These are phyloP conservation scores for Aspergillus heteromorphus DNA, from an alignment of 495 filamentous ascomycete genomes.

Conservation along the genomic window DNA sequence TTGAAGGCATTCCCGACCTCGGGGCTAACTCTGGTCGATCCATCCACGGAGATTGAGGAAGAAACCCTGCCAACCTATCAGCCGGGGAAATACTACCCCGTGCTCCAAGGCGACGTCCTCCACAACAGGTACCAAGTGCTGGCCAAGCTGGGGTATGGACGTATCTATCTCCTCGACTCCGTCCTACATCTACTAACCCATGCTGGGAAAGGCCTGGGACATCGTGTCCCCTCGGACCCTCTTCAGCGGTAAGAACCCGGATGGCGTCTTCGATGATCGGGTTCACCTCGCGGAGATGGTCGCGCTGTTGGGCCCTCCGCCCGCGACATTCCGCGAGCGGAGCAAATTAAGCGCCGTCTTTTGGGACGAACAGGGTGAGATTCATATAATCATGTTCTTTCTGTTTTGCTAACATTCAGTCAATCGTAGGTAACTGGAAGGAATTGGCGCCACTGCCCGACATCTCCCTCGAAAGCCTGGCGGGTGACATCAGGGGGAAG, in stretches of 20 bases:
- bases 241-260: slow-evolving; percentile 5
- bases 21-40: background rate
- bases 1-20: background rate
- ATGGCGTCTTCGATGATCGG: slow-evolving; percentile 16
- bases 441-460: slow-evolving; percentile 14
- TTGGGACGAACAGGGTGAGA: slow-evolving; percentile 11
- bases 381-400: background rate
- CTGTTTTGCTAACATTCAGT: background rate
- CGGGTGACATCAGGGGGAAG: slow-evolving; percentile 17
- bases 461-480: slow-evolving; percentile 10
- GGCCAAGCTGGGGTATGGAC: slow-evolving; percentile 46
- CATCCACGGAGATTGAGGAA: slow-evolving; percentile 23
- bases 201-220: slow-evolving; percentile 13
- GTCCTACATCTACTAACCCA: background rate
- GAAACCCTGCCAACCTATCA: slow-evolving; percentile 38
- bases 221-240: slow-evolving; percentile 9
- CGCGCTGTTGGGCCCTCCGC: slow-evolving; percentile 37
- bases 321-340: slow-evolving; percentile 22
- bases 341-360: slow-evolving; percentile 14
- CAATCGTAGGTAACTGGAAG: slow-evolving; percentile 20
- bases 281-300: slow-evolving; percentile 35
- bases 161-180: slow-evolving; percentile 9
- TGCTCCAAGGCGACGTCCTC: slow-evolving; percentile 37
- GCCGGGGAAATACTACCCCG: slow-evolving; percentile 35
- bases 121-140: slow-evolving; percentile 35